Percentiles rank a stretch among this genome's conserved stretches.
These are phyloP conservation scores for Termitomyces sp. DNA, from an alignment of 768 basidiomycete genomes.

Conservation along the genomic window DNA sequence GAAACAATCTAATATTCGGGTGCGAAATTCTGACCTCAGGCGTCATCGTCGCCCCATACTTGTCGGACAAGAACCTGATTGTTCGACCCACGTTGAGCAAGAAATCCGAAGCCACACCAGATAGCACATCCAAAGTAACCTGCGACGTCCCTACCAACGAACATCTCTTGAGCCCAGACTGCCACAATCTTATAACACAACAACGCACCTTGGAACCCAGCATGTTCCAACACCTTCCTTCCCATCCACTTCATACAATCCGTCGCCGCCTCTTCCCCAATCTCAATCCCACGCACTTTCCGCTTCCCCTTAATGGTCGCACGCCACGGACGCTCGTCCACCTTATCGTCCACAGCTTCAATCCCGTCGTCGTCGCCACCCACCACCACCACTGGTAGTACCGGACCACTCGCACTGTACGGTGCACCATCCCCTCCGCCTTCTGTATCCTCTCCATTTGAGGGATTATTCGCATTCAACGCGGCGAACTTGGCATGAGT, in stretches of 20 bases:
- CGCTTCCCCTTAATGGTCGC: constrained; percentile 22
- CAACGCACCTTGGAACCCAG: constrained; percentile 82
- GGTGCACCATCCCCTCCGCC: constrained; percentile 32
- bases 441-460: constrained; percentile 28
- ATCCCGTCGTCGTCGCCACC: constrained; percentile 20
- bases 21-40: constrained; percentile 59
- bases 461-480: constrained; percentile 30
- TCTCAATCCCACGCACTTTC: constrained; percentile 36
- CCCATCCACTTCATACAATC: constrained; percentile 71
- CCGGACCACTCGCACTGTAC: constrained; percentile 20
- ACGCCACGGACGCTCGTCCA: constrained; percentile 63
- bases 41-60: constrained; percentile 74
- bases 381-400: constrained; percentile 3
- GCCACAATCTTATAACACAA: background rate
- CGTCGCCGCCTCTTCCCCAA: constrained; percentile 55
- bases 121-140: constrained; percentile 70
- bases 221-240: constrained; percentile 79
- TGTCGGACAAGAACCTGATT: constrained; percentile 76
- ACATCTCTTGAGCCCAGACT: background rate
- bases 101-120: constrained; percentile 76
- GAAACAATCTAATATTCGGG: background rate
- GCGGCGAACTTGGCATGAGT: constrained; percentile 70
- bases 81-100: constrained; percentile 83
- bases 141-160: constrained; percentile 61
- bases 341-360: constrained; percentile 32